phyloP scores from a whole-genome alignment of 306 rosid species.

The Vicia villosa region DNA sequence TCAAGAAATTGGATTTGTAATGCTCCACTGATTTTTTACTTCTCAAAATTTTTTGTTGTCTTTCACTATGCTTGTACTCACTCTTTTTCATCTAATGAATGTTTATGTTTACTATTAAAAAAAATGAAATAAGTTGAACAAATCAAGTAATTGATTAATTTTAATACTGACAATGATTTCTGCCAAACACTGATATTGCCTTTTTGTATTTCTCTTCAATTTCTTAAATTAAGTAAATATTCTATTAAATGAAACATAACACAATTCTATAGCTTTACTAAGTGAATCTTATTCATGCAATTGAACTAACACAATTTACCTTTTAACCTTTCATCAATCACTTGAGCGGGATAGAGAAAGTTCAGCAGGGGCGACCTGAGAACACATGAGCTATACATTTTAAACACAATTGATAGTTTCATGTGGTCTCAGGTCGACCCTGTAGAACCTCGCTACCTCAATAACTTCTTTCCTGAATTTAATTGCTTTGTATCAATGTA shows the following conservation, averaged over 20 bases:
- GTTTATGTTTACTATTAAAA: no score
- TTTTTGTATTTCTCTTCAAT: no score
- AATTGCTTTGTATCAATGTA: constrained; percentile 19
- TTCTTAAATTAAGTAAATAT: neutral
- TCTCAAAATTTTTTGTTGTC: no score
- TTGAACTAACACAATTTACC: neutral
- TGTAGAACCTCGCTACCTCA: constrained; percentile 53
- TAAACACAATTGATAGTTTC: neutral
- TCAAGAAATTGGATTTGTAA: no score
- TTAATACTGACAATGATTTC: no score
- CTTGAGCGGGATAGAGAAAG: constrained; percentile 39
- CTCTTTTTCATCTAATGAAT: no score
- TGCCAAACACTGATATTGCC: no score
- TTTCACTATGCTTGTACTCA: no score
- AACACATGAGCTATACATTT: constrained; percentile 46
- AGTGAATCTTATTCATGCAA: constrained; percentile 14
- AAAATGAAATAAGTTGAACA: no score
- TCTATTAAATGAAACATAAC: neutral
- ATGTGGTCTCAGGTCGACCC: constrained; percentile 71
- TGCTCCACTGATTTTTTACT: no score
- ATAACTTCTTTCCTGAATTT: neutral
- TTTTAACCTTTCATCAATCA: neutral
- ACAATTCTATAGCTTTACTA: constrained; percentile 24
- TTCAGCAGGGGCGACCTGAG: constrained; percentile 93
- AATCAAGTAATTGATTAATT: no score